Base-by-base conservation (phyloP, 2,329 filamentous ascomycete genomes). In the Fusarium sp. region DNA sequence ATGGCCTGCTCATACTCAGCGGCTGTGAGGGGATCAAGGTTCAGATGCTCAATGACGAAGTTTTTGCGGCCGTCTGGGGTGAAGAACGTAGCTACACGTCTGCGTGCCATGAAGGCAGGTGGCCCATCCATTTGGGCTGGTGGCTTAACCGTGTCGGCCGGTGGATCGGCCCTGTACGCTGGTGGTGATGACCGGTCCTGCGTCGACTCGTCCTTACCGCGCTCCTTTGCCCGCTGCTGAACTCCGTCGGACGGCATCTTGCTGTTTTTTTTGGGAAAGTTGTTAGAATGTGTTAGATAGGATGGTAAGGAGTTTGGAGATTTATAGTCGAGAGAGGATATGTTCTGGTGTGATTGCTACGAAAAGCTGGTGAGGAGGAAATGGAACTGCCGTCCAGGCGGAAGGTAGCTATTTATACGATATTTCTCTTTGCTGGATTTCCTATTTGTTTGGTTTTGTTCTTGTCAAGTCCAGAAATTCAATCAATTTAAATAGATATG, bases 391-490 rank as follows among this genome's bases (percentile, higher is more conserved):
- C n/a, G 3, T 11, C 30, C 12, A 8, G 30, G 3, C n/a, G 8
- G 9, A 26, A 20, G 3, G 5, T 6, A 10, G 5, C n/a, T 35
- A 15, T 51, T 51, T 51, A 51, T 15, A 15, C 1, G 16, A 10
- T 10, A 20, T 12, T 11, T 15, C 9, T 24, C 11, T 16, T 4
- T 0, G 8, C 2, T 12, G 0, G 1, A 8, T 6, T n/a, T 47
- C 20, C 0, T 0, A 12, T 12, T 16, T 0, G 0, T 30, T 30
- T 0, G 1, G 16, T 47, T 30, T 2, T 30, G 44, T 48, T 48
- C 45, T 18, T n/a, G 0, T 7, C 1, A 22, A 26, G 48, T 26
- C 30, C 30, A 11, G 12, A 7, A 3, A 35, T 33, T 22, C 13
- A 26, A 26, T 11, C 7, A 14, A 5, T 26, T 3, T 15, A 3